Evolutionary conservation across 768 basidiomycete genomes (phyloP).

Genomic region (Trametes coccinea): DNA sequence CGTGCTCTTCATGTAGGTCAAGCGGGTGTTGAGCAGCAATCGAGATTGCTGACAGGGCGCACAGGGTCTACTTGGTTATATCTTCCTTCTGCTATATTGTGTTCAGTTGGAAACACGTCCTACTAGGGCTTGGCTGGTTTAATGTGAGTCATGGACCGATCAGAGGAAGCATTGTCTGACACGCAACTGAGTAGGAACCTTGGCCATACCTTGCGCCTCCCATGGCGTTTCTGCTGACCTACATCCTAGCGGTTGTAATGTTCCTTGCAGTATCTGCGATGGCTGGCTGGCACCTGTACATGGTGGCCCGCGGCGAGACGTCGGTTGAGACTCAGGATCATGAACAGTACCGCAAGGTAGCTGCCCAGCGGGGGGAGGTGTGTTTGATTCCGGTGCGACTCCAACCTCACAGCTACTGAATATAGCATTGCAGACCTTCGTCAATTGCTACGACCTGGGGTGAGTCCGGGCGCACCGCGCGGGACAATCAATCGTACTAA

Average conservation of each 20-base stretch:
- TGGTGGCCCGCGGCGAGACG: constrained; percentile 76
- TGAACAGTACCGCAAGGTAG: constrained; percentile 69
- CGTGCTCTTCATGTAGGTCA: constrained; percentile 79
- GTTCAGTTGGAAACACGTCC: constrained; percentile 63
- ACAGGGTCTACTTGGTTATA: constrained; percentile 79
- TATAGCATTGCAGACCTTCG: constrained; percentile 53
- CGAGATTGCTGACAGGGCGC: too few relatives aligned
- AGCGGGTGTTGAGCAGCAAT: background rate
- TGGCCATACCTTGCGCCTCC: constrained; percentile 55
- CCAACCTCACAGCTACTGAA: background rate
- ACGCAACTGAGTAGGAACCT: constrained; percentile 15
- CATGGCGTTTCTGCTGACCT: constrained; percentile 68
- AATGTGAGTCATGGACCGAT: constrained; percentile 35
- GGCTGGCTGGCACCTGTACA: constrained; percentile 71
- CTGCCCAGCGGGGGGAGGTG: constrained; percentile 70
- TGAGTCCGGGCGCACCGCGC: constrained; percentile 25
- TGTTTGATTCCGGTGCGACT: constrained; percentile 21
- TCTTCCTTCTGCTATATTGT: constrained; percentile 59
- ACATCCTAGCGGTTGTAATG: constrained; percentile 74
- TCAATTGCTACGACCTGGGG: constrained; percentile 93
- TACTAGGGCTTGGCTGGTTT: constrained; percentile 57
- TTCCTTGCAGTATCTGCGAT: constrained; percentile 74
- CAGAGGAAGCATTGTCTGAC: background rate
- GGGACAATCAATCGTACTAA: background rate
- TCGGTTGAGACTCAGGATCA: constrained; percentile 90